Evolutionary conservation across 352 stramenopile genomes (phyloP).

Genomic region (Albugo laibachii): DNA sequence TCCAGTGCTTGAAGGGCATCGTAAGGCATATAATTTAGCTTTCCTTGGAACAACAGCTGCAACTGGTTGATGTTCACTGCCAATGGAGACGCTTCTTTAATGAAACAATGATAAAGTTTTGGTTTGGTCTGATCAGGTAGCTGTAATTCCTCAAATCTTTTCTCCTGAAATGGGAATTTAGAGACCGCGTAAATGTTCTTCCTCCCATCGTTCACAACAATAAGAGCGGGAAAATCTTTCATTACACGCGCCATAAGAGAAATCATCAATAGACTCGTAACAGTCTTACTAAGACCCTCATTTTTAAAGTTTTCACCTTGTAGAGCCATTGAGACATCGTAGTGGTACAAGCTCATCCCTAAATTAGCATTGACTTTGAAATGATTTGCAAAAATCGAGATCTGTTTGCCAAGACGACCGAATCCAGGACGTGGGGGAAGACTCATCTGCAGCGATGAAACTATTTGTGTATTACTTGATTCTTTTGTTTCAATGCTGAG

Average conservation of each 20-base stretch:
- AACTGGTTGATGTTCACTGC: conserved; percentile 46
- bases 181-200: conserved; percentile 35
- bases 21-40: conserved; percentile 52
- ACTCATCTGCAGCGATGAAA: conserved; percentile 10
- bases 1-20: conserved; percentile 54
- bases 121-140: conserved; percentile 23
- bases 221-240: conserved; percentile 14
- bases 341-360: conserved; percentile 40
- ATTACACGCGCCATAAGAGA: conserved; percentile 18
- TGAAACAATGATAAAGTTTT: conserved; percentile 18
- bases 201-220: conserved; percentile 24
- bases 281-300: conserved; percentile 27
- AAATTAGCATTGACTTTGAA: conserved; percentile 33
- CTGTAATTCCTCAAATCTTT: conserved; percentile 17
- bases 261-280: conserved; percentile 37
- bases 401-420: conserved; percentile 15
- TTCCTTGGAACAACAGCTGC: conserved; percentile 22
- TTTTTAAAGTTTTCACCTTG: conserved; percentile 15
- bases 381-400: conserved; percentile 40
- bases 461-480: too few species aligned
- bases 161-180: conserved; percentile 21
- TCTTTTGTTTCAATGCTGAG: too few species aligned
- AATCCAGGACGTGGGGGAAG: conserved; percentile 36
- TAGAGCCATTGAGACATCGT: conserved; percentile 38
- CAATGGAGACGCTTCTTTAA: conserved; percentile 33